phyloP scores from a whole-genome alignment of 2,329 filamentous ascomycete species.

The Paraphaeosphaeria sporulosa region DNA sequence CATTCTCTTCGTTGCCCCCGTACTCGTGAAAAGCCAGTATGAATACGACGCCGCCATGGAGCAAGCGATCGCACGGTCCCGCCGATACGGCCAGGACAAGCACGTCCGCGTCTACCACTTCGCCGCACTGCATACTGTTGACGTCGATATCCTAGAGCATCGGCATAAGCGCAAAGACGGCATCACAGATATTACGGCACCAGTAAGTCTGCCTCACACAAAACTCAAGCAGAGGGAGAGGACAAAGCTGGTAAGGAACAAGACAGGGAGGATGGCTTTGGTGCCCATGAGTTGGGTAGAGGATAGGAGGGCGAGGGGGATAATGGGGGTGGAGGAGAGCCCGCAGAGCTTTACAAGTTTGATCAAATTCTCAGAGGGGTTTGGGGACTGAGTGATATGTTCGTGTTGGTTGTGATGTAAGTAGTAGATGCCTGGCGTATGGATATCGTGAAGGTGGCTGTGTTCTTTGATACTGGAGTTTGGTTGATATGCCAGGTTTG shows the following conservation, averaged over 20 bases:
- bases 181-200: slow-evolving; percentile 15
- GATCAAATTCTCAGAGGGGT: slow-evolving; percentile 38
- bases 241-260: slow-evolving; percentile 29
- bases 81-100: slow-evolving; percentile 65
- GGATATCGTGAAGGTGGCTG: neutral
- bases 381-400: slow-evolving; percentile 18
- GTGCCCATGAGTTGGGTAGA: slow-evolving; percentile 37
- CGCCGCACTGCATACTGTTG: slow-evolving; percentile 76
- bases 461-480: neutral
- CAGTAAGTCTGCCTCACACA: slow-evolving; percentile 7
- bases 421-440: neutral
- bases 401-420: too few relatives aligned
- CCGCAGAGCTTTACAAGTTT: slow-evolving; percentile 33
- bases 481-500: neutral
- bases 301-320: slow-evolving; percentile 19
- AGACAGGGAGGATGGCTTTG: slow-evolving; percentile 27
- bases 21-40: slow-evolving; percentile 59
- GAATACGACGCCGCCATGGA: slow-evolving; percentile 66
- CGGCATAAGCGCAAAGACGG: slow-evolving; percentile 46
- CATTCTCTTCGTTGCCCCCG: slow-evolving; percentile 67
- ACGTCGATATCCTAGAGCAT: slow-evolving; percentile 57
- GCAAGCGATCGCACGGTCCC: slow-evolving; percentile 68
- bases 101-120: slow-evolving; percentile 72
- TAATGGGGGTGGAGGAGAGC: slow-evolving; percentile 22
- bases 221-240: slow-evolving; percentile 19